Evolutionary conservation across 192 early-diverging fungal species (phyloP), one percentile per base, ranked within the genome.

Genomic region (Entomortierella beljakovae): DNA sequence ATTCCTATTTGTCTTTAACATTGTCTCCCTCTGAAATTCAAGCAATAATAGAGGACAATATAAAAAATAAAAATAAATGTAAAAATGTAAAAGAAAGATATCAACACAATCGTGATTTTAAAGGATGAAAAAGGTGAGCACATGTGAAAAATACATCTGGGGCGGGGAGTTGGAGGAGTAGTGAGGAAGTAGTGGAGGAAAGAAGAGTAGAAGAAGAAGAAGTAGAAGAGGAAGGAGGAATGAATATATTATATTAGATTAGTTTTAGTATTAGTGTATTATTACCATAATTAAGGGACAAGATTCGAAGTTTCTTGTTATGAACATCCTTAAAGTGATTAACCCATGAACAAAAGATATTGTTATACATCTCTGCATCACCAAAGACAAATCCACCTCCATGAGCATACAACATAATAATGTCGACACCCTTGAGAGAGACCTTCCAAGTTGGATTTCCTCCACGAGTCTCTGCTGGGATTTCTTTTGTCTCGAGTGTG

Each of bases 351-450:
- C 75, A 79, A 59, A 79, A 70, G 56, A 79, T 79, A 37, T 79
- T 79, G 61, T 79, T 79, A n/a, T 79, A 79, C 75, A 79, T 79
- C 67, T 79, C 75, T 18, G 75, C 75, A 49, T 79, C 75, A 13
- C 75, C 75, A 65, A 70, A 79, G 48, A 79, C 75, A 46, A 79
- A 79, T 5, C 75, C 75, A 20, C 75, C 75, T 31, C 75, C 75
- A 59, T 79, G 75, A 6, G 75, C 75, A 35, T 79, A 79, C 11
- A 79, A 31, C 61, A 79, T 68, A 32, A 79, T 79, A 3, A 79
- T 70, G 10, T 79, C 75, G 0, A 70, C 75, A 11, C 75, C 75
- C 53, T 79, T 79, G 31, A 79, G 61, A 22, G 75, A 79, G 25
- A 79, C 67, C 37, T 40, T 69, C 75, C 75, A 79, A 25, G 75